These are phyloP conservation scores for Irpex sp. DNA, from an alignment of 1,284 basidiomycete species.

Conservation along the genomic window DNA sequence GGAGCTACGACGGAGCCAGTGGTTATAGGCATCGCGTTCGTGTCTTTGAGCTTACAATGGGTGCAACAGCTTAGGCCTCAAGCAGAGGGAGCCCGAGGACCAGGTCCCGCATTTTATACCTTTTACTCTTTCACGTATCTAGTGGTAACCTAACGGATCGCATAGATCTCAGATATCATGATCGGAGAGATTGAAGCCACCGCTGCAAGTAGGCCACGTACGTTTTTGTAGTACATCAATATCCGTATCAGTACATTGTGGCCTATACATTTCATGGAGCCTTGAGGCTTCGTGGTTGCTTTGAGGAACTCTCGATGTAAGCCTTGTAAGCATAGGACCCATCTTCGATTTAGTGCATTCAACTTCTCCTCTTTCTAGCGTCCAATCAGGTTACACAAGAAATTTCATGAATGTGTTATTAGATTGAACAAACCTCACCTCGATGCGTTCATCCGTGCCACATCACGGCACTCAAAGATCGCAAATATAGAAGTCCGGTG, in stretches of 20 bases:
- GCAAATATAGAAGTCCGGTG: not conserved
- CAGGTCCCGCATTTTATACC: not conserved
- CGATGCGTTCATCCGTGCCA: constrained; percentile 15
- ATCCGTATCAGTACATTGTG: no score
- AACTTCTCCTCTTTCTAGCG: no score
- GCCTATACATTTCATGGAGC: no score
- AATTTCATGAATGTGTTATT: no score
- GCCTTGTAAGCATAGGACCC: no score
- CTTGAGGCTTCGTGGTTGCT: constrained; percentile 14
- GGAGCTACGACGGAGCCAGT: not conserved
- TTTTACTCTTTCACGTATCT: no score
- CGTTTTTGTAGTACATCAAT: no score
- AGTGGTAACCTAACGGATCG: no score
- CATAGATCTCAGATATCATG: not conserved
- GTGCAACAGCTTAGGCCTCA: no score
- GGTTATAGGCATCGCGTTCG: not conserved
- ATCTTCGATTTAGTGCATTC: no score
- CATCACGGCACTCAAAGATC: not conserved
- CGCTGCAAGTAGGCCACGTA: no score
- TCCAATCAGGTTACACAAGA: no score
- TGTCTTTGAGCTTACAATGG: not conserved
- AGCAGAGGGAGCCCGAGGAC: not conserved
- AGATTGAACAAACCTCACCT: not conserved
- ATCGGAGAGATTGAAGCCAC: not conserved
- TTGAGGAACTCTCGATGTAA: not conserved